A percentile compares a stretch with the other conserved stretches of the same genome.
These are phyloP conservation scores for Solanum hybrid DNA, from an alignment of 305 asterid species.

Conservation along the genomic window DNA sequence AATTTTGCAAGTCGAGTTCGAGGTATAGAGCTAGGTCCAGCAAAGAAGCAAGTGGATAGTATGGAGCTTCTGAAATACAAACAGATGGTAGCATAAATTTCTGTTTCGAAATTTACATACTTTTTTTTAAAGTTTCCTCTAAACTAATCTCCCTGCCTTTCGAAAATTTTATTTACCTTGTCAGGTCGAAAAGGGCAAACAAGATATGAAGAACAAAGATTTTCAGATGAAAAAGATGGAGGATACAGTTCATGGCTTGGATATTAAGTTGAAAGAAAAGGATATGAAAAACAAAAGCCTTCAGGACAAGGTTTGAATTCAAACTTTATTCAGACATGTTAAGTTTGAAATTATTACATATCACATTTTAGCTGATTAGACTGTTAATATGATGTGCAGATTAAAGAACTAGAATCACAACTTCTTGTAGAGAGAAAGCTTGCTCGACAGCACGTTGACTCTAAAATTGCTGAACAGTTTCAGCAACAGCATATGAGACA, in stretches of 20 bases:
- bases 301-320: conserved; percentile 75
- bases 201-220: conserved; percentile 75
- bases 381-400: conserved; percentile 27
- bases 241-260: conserved; percentile 77
- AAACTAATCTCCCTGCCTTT: neutral
- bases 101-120: neutral
- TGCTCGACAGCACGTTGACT: conserved; percentile 79
- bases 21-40: conserved; percentile 93
- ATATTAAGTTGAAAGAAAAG: conserved; percentile 69
- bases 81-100: conserved; percentile 49
- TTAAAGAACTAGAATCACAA: conserved; percentile 92
- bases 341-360: neutral
- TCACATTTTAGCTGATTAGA: neutral
- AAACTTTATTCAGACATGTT: neutral
- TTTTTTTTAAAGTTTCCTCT: neutral
- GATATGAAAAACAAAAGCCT: conserved; percentile 62
- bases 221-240: conserved; percentile 72
- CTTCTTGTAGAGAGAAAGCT: conserved; percentile 84
- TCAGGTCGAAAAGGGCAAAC: conserved; percentile 72
- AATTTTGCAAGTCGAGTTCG: conserved; percentile 95
- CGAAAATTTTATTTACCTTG: neutral
- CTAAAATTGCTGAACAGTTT: conserved; percentile 64
- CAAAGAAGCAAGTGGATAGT: conserved; percentile 86
- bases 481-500: conserved; percentile 29
- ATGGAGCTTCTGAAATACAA: conserved; percentile 69